Base-by-base conservation (phyloP, 177 flowering plant species). In the Tripterygium wilfordii region DNA sequence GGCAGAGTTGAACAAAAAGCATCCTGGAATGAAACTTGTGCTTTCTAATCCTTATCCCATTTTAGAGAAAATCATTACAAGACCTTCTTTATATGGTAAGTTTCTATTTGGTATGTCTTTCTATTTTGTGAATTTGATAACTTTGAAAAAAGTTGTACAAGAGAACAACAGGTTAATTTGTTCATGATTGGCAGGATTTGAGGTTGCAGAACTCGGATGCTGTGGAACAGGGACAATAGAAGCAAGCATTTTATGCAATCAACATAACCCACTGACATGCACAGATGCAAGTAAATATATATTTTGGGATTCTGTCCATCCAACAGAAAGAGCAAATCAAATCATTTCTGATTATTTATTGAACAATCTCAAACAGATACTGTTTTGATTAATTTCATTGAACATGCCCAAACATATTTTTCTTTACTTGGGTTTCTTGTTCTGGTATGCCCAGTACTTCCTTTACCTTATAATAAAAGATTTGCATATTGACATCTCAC, bases 241-340 rank as follows among this genome's bases (percentile, higher is more conserved):
- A 64, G 68, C 76, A 77, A 67, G 85, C 1, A 70, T 72, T 16
- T 22, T 64, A 0, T 83, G 91, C 54, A 36, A 57, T 13, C 29
- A 33, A 15, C 8, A 36, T 1, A 59, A 32, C 13, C 54, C 64
- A 5, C 48, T 68, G 3, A 70, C 83, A 3, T 83, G 91, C 45
- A 25, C 57, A 3, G 78, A 83, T 36, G 85, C 91, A 1, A 49
- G 33, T 55, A 76, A 72, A 24, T 83, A 68, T 39, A 70, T 81
- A 19, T 83, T 83, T 33, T 83, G 91, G 91, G 91, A 83, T 60
- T 55, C 91, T 5, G 71, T 83, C 56, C 91, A 83, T 52, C 80
- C 79, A 0, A 68, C 83, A 0, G 67, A 83, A 62, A 80, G 61
- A 57, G 71, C 83, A 16, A 71, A 63, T 45, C 45, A 20, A 5